Evolutionary conservation across 768 basidiomycete species (phyloP).

Genomic region (Sporobolomyces phaffii): DNA sequence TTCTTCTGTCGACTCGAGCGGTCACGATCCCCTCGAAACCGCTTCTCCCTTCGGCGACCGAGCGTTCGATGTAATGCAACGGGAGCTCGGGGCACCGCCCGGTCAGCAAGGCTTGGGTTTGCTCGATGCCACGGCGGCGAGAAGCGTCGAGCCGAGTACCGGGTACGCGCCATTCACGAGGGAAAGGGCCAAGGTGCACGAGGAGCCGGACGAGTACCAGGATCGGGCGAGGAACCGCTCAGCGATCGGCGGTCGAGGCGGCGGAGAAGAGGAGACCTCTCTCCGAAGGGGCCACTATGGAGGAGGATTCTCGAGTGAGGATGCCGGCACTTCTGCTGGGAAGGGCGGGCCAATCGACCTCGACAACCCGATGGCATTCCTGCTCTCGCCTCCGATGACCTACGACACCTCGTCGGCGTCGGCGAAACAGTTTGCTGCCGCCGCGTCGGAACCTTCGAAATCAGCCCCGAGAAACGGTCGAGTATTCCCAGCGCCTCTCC

Average conservation of each 20-base stretch:
- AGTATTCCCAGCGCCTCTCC: slow-evolving; percentile 32
- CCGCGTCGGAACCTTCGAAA: background rate
- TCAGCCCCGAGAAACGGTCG: slow-evolving; percentile 1
- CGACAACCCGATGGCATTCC: slow-evolving; percentile 19
- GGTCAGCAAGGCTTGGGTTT: slow-evolving; percentile 6
- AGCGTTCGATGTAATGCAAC: slow-evolving; percentile 25
- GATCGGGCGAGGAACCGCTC: background rate
- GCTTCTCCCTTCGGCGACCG: background rate
- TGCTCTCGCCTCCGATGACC: slow-evolving; percentile 22
- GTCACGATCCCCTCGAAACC: background rate
- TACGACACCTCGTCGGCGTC: background rate
- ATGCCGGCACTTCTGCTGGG: background rate
- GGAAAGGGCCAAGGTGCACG: background rate
- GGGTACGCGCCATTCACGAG: background rate
- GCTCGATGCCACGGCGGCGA: background rate
- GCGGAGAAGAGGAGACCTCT: no score
- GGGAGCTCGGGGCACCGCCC: slow-evolving; percentile 3
- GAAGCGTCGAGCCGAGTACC: background rate
- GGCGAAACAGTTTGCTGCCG: background rate
- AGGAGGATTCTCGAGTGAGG: background rate
- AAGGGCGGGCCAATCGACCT: slow-evolving; percentile 10
- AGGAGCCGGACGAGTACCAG: slow-evolving; percentile 15
- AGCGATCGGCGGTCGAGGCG: background rate
- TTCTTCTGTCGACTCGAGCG: slow-evolving; percentile 14
- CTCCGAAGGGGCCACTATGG: background rate